These are phyloP conservation scores for Botrytis deweyae DNA, from an alignment of 2,329 filamentous ascomycete genomes.

Conservation along the genomic window DNA sequence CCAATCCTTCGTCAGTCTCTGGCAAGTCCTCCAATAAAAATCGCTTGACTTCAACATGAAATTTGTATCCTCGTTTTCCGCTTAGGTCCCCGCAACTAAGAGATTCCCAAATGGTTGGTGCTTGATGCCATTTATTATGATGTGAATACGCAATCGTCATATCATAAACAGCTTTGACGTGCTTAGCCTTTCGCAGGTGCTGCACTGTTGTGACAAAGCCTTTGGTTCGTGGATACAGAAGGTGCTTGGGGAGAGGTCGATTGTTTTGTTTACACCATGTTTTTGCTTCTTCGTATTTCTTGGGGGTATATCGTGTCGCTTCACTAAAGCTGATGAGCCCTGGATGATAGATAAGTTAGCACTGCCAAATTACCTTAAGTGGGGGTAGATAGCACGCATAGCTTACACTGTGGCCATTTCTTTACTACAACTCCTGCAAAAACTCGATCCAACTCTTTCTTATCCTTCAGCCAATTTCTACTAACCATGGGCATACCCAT, in stretches of 20 bases:
- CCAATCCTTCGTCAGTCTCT: slow-evolving; percentile 48
- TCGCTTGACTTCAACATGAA: slow-evolving; percentile 51
- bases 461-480: slow-evolving; percentile 58
- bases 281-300: slow-evolving; percentile 52
- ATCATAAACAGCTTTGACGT: slow-evolving; percentile 56
- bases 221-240: slow-evolving; percentile 60
- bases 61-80: slow-evolving; percentile 45
- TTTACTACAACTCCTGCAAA: slow-evolving; percentile 54
- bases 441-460: slow-evolving; percentile 54
- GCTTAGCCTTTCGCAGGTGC: slow-evolving; percentile 51
- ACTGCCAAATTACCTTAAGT: slow-evolving; percentile 9
- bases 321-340: slow-evolving; percentile 66
- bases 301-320: slow-evolving; percentile 57
- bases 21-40: slow-evolving; percentile 51
- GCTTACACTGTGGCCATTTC: slow-evolving; percentile 58
- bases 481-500: slow-evolving; percentile 65
- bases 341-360: slow-evolving; percentile 35
- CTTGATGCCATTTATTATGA: slow-evolving; percentile 45
- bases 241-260: slow-evolving; percentile 53
- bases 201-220: slow-evolving; percentile 61
- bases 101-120: slow-evolving; percentile 55
- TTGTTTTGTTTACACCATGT: slow-evolving; percentile 52
- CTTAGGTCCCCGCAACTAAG: slow-evolving; percentile 46
- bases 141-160: slow-evolving; percentile 55
- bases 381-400: slow-evolving; percentile 22